Conservation (phyloP, 306 rosid species). For the Begonia fuchsioides region DNA sequence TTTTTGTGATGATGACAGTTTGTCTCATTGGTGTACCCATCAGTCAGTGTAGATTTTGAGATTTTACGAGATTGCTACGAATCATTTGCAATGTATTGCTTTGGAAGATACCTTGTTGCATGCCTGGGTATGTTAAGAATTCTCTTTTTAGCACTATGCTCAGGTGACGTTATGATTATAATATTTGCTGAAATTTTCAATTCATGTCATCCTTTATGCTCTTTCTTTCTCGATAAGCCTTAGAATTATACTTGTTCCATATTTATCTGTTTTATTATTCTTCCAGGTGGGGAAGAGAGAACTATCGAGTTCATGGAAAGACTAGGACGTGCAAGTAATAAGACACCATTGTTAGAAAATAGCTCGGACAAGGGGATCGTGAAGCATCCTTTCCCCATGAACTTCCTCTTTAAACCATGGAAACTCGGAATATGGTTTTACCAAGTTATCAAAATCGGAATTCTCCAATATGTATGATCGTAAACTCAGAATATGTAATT, state of each 20-base stretch:
- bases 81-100: constrained; percentile 99
- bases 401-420: constrained; percentile 75
- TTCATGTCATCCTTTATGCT: no score
- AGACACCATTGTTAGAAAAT: constrained; percentile 55
- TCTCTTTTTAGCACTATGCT: background rate
- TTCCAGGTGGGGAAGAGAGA: constrained; percentile 82
- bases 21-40: constrained; percentile 68
- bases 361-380: constrained; percentile 45
- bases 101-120: constrained; percentile 95
- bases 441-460: constrained; percentile 87
- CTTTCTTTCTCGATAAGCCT: no score
- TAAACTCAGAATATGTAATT: no score
- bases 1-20: constrained; percentile 30
- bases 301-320: constrained; percentile 87
- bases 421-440: constrained; percentile 72
- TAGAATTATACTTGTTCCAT: no score
- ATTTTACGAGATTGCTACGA: constrained; percentile 95
- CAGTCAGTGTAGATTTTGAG: constrained; percentile 66
- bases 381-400: constrained; percentile 82
- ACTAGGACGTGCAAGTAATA: constrained; percentile 49
- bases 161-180: background rate
- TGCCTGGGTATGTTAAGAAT: constrained; percentile 56
- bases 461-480: constrained; percentile 86
- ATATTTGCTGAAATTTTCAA: no score
- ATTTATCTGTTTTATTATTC: constrained; percentile 1